Evolutionary conservation across 1,139 yeast genomes (phyloP).

Genomic region (Geotrichum citri-aurantii): DNA sequence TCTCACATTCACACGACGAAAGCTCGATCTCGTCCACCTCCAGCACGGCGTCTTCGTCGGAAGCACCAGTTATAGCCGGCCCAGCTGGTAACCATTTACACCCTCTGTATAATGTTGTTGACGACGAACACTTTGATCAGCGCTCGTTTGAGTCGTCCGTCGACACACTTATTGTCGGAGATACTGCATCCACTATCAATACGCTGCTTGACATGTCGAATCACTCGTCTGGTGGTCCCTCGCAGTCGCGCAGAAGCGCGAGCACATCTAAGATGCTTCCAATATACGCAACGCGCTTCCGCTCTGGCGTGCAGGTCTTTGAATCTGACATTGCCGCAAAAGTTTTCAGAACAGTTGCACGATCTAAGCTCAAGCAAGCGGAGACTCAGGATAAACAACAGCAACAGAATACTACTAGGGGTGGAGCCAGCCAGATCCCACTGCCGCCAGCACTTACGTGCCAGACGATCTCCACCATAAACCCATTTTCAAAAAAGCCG

Average conservation of each 20-base stretch:
- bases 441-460: constrained; percentile 14
- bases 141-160: constrained; percentile 15
- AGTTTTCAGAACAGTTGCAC: constrained; percentile 9
- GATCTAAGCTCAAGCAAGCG: background rate
- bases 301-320: constrained; percentile 16
- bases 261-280: constrained; percentile 9
- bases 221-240: background rate
- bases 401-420: background rate
- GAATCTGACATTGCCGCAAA: constrained; percentile 17
- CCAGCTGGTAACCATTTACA: background rate
- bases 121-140: background rate
- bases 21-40: background rate
- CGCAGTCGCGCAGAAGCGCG: background rate
- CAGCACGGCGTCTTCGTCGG: background rate
- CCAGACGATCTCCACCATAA: constrained; percentile 5
- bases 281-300: constrained; percentile 16
- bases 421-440: constrained; percentile 9
- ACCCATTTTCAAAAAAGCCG: constrained; percentile 14
- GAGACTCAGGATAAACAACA: background rate
- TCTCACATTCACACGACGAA: background rate
- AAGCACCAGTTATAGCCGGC: background rate
- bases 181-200: constrained; percentile 12
- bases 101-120: background rate
- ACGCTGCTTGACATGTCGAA: constrained; percentile 10
- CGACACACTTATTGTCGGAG: constrained; percentile 12